Base-by-base conservation (phyloP, 345 rosid species). In the Kernera saxatilis region DNA sequence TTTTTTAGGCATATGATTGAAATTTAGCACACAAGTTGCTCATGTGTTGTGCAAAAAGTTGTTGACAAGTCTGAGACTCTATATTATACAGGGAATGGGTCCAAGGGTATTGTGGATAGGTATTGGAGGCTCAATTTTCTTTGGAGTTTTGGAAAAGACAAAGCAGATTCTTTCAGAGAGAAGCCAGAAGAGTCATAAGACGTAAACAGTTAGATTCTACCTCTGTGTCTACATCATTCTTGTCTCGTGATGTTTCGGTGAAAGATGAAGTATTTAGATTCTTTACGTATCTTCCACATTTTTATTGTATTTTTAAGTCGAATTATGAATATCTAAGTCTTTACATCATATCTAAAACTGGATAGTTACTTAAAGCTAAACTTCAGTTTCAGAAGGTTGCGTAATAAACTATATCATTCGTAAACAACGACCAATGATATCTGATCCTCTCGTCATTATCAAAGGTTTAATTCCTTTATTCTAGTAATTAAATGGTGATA, bases 101-200 rank as follows among this genome's bases (percentile, higher is more conserved):
- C 88, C 90, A n/a, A 84, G 96, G 64, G 87, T 87, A 10, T 5
- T 87, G 68, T 89, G 90, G 92, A 85, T 89, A 8, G 92, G 92
- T 25, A 65, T 89, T 8, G 92, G 96, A 17, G 96, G 89, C 66
- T 84, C 96, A 0, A 84, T 89, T 44, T 90, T 87, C 77, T 90
- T 87, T 25, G 85, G 91, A 13, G 88, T 86, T 12, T 69, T 90
- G 27, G 93, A 86, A 78, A 84, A 84, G 67, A 80, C 87, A 9
- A 90, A 88, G 73, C 78, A 84, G 73, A 36, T 86, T 18, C 82
- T 88, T 66, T 80, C 82, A 13, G 69, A 82, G 75, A 79, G 56
- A 10, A 69, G 33, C 41, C 79, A 61, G 61, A 68, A 75, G 70
- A 54, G 11, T 62, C 70, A 62, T 2, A 19, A 54, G 22, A 5